These are phyloP conservation scores for Coemansia sp. DNA, from an alignment of 192 early-diverging fungal species.

Conservation along the genomic window DNA sequence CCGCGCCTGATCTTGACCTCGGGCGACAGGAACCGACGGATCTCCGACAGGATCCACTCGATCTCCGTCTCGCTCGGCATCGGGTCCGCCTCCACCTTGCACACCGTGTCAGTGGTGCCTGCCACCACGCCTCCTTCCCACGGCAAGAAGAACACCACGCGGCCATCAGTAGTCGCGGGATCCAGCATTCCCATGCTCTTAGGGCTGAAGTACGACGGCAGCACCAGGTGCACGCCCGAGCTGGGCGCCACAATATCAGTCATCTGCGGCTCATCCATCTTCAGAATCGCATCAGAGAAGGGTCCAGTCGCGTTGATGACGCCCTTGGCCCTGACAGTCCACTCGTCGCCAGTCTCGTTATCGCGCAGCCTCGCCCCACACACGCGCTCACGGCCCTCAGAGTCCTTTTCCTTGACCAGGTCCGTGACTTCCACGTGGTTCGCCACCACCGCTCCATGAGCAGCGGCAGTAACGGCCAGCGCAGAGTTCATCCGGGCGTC, in stretches of 20 bases:
- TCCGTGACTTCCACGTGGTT: constrained; percentile 91
- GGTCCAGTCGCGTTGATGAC: constrained; percentile 90
- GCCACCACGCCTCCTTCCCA: constrained; percentile 97
- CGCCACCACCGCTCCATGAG: constrained; percentile 87
- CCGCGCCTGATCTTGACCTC: constrained; percentile 97
- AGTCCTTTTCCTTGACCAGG: constrained; percentile 69
- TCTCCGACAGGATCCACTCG: constrained; percentile 92
- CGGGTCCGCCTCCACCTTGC: constrained; percentile 80
- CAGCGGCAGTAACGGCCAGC: constrained; percentile 85
- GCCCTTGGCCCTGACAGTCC: constrained; percentile 86
- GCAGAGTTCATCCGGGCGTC: constrained; percentile 97
- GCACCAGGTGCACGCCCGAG: constrained; percentile 91
- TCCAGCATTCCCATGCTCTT: constrained; percentile 95
- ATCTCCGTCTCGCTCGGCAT: constrained; percentile 92
- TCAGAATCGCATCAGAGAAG: constrained; percentile 82
- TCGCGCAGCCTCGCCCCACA: constrained; percentile 85
- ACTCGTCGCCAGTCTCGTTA: constrained; percentile 84
- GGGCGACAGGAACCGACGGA: constrained; percentile 84
- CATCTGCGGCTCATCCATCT: constrained; percentile 80
- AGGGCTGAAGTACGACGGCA: constrained; percentile 95
- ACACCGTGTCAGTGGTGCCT: constrained; percentile 95
- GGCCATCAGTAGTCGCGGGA: constrained; percentile 90
- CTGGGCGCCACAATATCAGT: constrained; percentile 90
- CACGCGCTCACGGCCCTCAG: constrained; percentile 59
- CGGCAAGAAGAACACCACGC: constrained; percentile 97